Base-by-base conservation (phyloP, 495 filamentous ascomycete genomes). In the Penicillium malachiteum region DNA sequence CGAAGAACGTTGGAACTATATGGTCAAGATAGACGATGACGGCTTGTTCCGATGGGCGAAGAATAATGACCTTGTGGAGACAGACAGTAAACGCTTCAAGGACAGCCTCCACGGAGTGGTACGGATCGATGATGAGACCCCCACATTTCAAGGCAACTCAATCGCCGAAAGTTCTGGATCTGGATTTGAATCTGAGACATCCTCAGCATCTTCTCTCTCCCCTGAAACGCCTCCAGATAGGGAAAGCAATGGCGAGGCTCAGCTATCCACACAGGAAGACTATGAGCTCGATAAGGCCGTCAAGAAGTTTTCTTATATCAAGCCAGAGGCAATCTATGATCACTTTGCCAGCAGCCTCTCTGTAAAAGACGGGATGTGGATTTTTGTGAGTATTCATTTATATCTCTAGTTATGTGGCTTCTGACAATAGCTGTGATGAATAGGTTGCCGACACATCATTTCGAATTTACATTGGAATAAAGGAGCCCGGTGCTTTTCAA, bases 381-480 rank as follows among this genome's bases (percentile, higher is more conserved):
- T 96, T 39, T 96, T 95, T 63, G 92, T 83, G 56, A 58, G 75
- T 65, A 7, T 0, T 16, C 6, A 10, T 26, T 26, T 4, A 8
- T 21, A 33, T 32, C 14, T 9, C 5, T 6, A 37, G 1, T 18
- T 21, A 30, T 38, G 3, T 10, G 13, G 26, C 9, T 26, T 47
- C 31, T 47, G 13, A n/a, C 2, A 9, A 39, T 26, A 11, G 1
- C 39, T 26, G n/a, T 31, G 31, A 31, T 6, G 32, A 21, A 17
- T 26, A 75, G 72, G 72, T 76, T n/a, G 73, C 73, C 33, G 92
- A 97, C 71, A 93, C 90, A 0, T 87, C 84, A 2, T 93, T 90
- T 62, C 84, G 92, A 7, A 76, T 96, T 0, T 96, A 96, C 73
- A 82, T 96, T 37, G 92, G 90, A 42, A 94, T 97, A 70, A 96